A percentile compares a stretch with the other conserved stretches of the same genome.
Conservation (phyloP, 2,329 filamentous ascomycete genomes). For the Paraconiothyrium brasiliense region DNA sequence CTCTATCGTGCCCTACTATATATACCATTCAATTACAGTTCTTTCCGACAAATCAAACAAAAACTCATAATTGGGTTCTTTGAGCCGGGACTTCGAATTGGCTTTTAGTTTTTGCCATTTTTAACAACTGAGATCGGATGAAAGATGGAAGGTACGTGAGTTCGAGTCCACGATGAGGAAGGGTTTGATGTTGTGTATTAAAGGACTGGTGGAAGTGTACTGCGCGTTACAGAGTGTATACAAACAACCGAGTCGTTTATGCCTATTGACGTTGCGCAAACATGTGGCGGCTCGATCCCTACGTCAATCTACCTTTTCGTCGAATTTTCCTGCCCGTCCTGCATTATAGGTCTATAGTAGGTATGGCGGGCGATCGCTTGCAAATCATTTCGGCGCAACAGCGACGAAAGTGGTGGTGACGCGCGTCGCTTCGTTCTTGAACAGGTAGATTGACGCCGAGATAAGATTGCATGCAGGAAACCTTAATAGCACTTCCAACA, state of each 20-base stretch:
- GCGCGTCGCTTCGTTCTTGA: neutral
- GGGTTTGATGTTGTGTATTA: too few species aligned
- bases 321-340: too few species aligned
- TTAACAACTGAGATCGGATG: neutral
- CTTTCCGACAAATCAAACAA: neutral
- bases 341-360: too few species aligned
- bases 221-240: too few species aligned
- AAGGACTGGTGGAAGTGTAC: too few species aligned
- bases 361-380: too few species aligned
- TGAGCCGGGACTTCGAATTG: slow-evolving; percentile 9
- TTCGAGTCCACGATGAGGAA: neutral
- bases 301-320: too few species aligned
- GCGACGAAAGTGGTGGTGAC: neutral
- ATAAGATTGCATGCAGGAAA: neutral
- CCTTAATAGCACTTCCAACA: neutral
- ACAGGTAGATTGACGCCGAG: neutral
- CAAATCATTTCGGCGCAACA: too few species aligned
- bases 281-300: too few species aligned
- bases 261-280: too few species aligned
- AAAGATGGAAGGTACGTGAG: neutral
- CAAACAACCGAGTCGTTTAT: too few species aligned
- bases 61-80: slow-evolving; percentile 1
- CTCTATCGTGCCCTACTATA: neutral
- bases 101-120: slow-evolving; percentile 9
- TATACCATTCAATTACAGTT: neutral